Evolutionary conservation across 176 grass and related monocot species (phyloP).

Genomic region (Cenchrus fungigraminus): DNA sequence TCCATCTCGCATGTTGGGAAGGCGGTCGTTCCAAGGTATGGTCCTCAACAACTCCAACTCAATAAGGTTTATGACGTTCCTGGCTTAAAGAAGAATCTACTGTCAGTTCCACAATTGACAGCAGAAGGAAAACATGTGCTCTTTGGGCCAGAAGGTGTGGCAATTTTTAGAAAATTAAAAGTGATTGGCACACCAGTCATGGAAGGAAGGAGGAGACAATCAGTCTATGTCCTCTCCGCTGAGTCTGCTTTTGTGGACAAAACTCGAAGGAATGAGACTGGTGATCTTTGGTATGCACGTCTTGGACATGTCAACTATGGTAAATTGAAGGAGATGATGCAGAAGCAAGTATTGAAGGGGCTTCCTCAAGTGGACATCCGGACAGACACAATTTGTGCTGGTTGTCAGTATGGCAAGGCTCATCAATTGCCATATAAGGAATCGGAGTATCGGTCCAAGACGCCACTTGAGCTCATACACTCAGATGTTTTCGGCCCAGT

Average conservation of each 20-base stretch:
- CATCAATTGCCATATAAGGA: neutral
- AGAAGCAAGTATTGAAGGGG: constrained; percentile 17
- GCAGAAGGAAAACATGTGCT: too few species aligned
- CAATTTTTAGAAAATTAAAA: too few species aligned
- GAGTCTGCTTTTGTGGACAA: neutral
- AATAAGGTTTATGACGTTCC: too few species aligned
- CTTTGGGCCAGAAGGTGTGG: too few species aligned
- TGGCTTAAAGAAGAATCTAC: too few species aligned
- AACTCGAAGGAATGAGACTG: too few species aligned
- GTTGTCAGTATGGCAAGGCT: constrained; percentile 35
- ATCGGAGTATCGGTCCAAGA: neutral
- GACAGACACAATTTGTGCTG: neutral
- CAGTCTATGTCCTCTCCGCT: neutral
- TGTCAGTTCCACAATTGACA: too few species aligned
- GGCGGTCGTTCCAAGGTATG: too few species aligned
- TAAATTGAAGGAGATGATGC: constrained; percentile 19
- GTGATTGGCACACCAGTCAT: neutral
- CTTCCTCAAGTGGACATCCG: neutral
- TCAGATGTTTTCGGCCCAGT: constrained; percentile 12
- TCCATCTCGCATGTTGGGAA: too few species aligned
- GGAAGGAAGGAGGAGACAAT: neutral
- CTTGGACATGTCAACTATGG: too few species aligned
- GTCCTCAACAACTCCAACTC: too few species aligned
- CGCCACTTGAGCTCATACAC: constrained; percentile 29
- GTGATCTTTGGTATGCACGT: too few species aligned